phyloP scores from a whole-genome alignment of 352 stramenopile species.

The Blastocystis sp. region DNA sequence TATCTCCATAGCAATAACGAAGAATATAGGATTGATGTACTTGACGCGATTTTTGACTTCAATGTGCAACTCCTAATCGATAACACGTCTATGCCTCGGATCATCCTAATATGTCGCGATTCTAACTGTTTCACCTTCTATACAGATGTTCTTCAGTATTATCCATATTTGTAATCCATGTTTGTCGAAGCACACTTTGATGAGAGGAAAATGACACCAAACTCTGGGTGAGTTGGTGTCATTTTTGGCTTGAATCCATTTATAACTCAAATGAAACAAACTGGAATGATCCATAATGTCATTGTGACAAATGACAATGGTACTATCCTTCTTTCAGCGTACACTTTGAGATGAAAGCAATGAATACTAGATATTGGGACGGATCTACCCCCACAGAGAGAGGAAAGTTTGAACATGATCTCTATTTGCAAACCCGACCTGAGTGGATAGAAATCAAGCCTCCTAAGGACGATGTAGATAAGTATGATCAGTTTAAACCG shows the following conservation, averaged over 20 bases:
- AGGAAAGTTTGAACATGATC: conserved; percentile 56
- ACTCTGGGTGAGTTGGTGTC: background rate
- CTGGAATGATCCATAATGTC: conserved; percentile 54
- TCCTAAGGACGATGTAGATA: background rate
- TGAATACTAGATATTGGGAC: conserved; percentile 44
- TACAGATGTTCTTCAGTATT: conserved; percentile 39
- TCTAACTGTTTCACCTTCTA: background rate
- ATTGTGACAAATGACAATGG: conserved; percentile 46
- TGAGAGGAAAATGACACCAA: background rate
- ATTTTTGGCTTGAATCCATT: background rate
- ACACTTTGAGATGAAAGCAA: background rate
- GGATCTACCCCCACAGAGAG: conserved; percentile 27
- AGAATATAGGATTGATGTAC: background rate
- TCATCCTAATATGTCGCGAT: conserved; percentile 23
- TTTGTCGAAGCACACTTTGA: background rate
- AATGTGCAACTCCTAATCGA: background rate
- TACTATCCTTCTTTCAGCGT: conserved; percentile 54
- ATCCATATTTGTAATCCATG: background rate
- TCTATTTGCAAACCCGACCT: conserved; percentile 34
- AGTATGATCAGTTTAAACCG: background rate
- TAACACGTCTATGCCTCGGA: background rate
- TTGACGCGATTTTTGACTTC: background rate
- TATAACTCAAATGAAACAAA: conserved; percentile 5
- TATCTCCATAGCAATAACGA: background rate
- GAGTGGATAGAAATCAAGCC: conserved; percentile 39